Percentiles rank a stretch among this genome's conserved stretches.
These are phyloP conservation scores for Chlorella sp. DNA, from an alignment of 139 green algal species.

Conservation along the genomic window DNA sequence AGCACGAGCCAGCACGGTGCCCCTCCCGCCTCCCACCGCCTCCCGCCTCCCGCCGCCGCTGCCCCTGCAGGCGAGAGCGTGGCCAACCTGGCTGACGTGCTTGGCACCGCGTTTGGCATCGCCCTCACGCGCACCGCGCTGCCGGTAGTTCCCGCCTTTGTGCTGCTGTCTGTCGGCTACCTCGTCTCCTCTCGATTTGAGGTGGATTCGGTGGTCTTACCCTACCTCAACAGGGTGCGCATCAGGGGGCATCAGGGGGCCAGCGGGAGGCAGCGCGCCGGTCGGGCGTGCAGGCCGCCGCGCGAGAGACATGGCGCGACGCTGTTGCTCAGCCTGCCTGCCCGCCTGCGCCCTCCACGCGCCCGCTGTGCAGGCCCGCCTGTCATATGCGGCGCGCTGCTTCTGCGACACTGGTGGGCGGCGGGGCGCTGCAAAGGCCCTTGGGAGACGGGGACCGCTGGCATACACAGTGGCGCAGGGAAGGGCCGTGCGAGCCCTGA, in stretches of 20 bases:
- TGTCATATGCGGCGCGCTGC: conserved; percentile 36
- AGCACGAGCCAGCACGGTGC: not conserved
- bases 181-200: conserved; percentile 61
- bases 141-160: conserved; percentile 69
- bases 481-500: conserved; percentile 52
- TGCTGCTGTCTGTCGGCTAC: conserved; percentile 61
- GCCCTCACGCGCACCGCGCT: conserved; percentile 48
- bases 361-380: conserved; percentile 50
- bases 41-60: not conserved
- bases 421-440: not conserved
- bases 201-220: conserved; percentile 78
- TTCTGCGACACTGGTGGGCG: conserved; percentile 39
- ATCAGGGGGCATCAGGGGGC: not conserved
- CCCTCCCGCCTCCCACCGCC: too few relatives aligned
- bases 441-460: not conserved
- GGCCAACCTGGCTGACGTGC: conserved; percentile 85
- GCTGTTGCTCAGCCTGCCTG: not conserved
- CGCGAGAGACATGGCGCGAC: not conserved
- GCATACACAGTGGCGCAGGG: conserved; percentile 24
- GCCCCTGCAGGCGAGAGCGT: conserved; percentile 70
- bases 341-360: not conserved
- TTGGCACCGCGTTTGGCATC: conserved; percentile 75
- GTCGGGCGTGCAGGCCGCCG: not conserved
- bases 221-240: conserved; percentile 90
- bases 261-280: not conserved